Base-by-base conservation (phyloP, 805 yeast genomes). In the Yamadazyma ubonensis region DNA sequence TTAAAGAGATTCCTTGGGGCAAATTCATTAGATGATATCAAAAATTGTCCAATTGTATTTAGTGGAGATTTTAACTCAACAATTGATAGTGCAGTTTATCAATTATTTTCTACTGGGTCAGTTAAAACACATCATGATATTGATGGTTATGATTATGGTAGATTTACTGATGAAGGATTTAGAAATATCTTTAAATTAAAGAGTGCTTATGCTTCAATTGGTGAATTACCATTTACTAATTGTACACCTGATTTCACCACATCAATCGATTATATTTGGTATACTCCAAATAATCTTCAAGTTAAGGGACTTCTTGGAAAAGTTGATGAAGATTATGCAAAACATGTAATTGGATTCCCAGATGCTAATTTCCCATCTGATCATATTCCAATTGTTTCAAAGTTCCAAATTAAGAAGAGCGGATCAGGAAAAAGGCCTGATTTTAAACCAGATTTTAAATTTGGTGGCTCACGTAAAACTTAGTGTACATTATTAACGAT, bases 21-120 rank as follows among this genome's bases (percentile, higher is more conserved):
- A 15, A 70, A 67, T 42, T 59, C 70, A 29, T 62, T 68, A 20
- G 79, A 75, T 22, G 80, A 75, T 14, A 52, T 75, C 32, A 78
- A 76, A 61, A 80, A 76, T 53, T 62, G 81, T 20, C 90, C 96
- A n/a, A 63, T 89, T 44, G 63, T 91, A 12, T 80, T 93, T 28
- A 86, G 97, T 67, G 98, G 98, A 61, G 99, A 93, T 70, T 90
- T 89, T 70, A 93, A 93, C 64, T 91, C 98, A 1, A 81, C 83
- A 36, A 67, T 75, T 14, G 81, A 84, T 53, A 83, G 95, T 48
- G 99, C 98, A 2, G 99, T 93, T 14, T 91, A 87, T 59, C 93
- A 89, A 65, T 72, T 93, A 48, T 76, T 93, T 53, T 78, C 93
- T 23, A 81, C 83, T 23, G 96, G 98, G 27, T 65, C 76, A 27